Evolutionary conservation across 495 filamentous ascomycete genomes (phyloP).

Genomic region (Penicillium malachiteum): DNA sequence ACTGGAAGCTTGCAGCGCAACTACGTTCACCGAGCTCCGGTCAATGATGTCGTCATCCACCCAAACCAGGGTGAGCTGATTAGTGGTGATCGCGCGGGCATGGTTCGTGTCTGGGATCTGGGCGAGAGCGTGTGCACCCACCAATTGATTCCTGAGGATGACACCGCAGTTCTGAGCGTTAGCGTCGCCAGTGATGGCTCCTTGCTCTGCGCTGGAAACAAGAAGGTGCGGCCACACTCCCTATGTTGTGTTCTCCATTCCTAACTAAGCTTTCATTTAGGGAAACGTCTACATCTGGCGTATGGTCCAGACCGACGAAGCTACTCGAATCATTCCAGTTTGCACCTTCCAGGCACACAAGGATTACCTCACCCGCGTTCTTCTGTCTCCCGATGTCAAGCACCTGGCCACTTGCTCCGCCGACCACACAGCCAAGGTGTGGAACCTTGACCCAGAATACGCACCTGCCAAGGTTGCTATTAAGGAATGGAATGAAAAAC

Average conservation of each 20-base stretch:
- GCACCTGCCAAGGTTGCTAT: conserved; percentile 46
- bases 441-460: conserved; percentile 71
- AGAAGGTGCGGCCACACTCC: conserved; percentile 55
- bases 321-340: conserved; percentile 85
- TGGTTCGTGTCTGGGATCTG: conserved; percentile 93
- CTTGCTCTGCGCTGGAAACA: conserved; percentile 93
- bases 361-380: conserved; percentile 90
- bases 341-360: conserved; percentile 91
- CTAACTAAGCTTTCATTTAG: conserved; percentile 38
- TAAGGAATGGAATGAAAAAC: conserved; percentile 26
- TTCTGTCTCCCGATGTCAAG: conserved; percentile 95
- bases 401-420: conserved; percentile 96
- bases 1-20: conserved; percentile 85
- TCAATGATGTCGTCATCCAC: conserved; percentile 94
- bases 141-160: conserved; percentile 94
- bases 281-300: conserved; percentile 97
- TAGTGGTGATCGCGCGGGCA: conserved; percentile 88
- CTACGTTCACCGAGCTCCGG: conserved; percentile 81
- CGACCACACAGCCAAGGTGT: conserved; percentile 97
- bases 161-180: conserved; percentile 87
- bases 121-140: conserved; percentile 96
- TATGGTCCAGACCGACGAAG: conserved; percentile 77
- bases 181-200: conserved; percentile 94
- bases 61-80: conserved; percentile 98
- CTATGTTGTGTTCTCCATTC: background rate